Conservation (phyloP, 1,284 basidiomycete species). For the Porogramme epimiltina region DNA sequence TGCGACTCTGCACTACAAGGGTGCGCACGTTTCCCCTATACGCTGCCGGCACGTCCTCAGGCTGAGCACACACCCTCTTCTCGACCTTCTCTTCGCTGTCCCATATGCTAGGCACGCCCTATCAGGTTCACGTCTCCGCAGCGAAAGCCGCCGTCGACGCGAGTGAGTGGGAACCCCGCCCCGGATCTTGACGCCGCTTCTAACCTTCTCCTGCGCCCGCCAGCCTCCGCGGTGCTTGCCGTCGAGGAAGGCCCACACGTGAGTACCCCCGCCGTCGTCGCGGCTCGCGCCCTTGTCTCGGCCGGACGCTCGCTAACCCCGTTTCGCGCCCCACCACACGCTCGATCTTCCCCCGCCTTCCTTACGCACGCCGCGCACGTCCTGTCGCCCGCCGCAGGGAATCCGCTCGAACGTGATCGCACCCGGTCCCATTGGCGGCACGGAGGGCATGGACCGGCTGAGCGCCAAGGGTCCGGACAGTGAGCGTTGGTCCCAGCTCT, state of each 20-base stretch:
- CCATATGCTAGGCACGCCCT: constrained; percentile 85
- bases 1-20: constrained; percentile 88
- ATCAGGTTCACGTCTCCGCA: constrained; percentile 91
- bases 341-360: neutral
- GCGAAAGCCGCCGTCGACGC: constrained; percentile 97
- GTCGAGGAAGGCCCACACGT: constrained; percentile 89
- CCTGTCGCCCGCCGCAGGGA: constrained; percentile 46
- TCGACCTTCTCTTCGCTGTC: neutral
- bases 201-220: neutral
- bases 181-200: neutral
- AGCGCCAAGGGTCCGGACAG: constrained; percentile 40
- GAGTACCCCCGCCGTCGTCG: constrained; percentile 13
- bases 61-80: neutral
- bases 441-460: constrained; percentile 84
- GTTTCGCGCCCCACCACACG: no score
- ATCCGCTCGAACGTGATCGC: constrained; percentile 92
- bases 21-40: constrained; percentile 37
- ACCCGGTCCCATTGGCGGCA: constrained; percentile 84
- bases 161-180: constrained; percentile 25
- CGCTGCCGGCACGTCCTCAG: neutral
- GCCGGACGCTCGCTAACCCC: no score
- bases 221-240: constrained; percentile 68
- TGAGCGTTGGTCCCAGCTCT: constrained; percentile 11
- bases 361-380: neutral
- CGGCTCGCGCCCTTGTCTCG: neutral